Evolutionary conservation across 768 basidiomycete genomes (phyloP), one percentile per base, ranked within the genome.

Genomic region (Amyloporia xantha): DNA sequence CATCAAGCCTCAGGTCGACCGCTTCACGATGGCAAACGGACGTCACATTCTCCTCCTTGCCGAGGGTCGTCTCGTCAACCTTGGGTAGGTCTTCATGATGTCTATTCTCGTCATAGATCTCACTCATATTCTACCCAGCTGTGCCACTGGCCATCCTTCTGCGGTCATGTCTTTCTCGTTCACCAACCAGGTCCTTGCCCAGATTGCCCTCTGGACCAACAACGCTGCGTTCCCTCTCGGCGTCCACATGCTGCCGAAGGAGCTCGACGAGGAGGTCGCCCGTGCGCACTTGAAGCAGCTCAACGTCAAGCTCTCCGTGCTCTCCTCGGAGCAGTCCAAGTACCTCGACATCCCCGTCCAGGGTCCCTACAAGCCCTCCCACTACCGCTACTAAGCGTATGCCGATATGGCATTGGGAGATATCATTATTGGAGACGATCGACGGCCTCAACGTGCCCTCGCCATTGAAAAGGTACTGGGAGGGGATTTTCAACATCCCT

Each of bases 131-230:
- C 30, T 33, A 7, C 7, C 30, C 30, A 33, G 30, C 47, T 98
- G 95, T 69, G 95, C 92, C 35, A 98, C 95, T 59, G 95, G 95
- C 49, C 95, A 99, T 71, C 95, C 96, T 28, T 98, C 95, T 38
- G 97, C 94, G 71, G 96, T 99, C 73, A 99, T 99, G 96, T 98
- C 95, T 15, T 98, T 94, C 78, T 99, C 96, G 37, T 99, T 99
- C 77, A 72, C 91, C 66, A 99, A 99, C 80, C 96, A 99, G 71
- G 90, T 93, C 54, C 78, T 99, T 61, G 95, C 95, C 25, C 94
- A 96, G 73, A 97, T 99, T 63, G 94, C 92, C 20, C 84, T 99
- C 66, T 99, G 92, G 92, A 94, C 90, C 38, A 89, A 82, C 56
- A 81, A 86, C 27, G 83, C 84, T 69, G 83, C 86, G 65, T 98